Conservation (phyloP, 192 early-diverging fungal species). For the Coemansia pectinata region DNA sequence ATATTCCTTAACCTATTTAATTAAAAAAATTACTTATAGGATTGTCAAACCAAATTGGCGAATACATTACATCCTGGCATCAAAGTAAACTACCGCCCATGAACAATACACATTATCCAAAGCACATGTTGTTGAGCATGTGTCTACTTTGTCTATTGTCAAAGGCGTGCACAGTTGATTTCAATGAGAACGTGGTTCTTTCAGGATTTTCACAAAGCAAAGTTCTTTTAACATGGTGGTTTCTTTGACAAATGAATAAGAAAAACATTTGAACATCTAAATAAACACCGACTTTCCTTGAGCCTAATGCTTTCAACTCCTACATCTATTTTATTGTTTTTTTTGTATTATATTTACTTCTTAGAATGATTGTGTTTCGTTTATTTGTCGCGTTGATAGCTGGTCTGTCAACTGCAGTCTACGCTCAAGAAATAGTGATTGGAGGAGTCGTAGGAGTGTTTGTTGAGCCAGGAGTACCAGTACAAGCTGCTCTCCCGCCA, state of each 20-base stretch:
- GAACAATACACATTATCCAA: background rate
- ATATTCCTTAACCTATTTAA: background rate
- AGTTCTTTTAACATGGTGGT: background rate
- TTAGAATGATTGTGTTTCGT: background rate
- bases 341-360: background rate
- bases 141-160: background rate
- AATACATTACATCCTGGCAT: background rate
- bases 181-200: background rate
- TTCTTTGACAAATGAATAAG: background rate
- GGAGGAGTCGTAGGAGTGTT: background rate
- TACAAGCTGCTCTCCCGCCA: no score
- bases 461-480: background rate
- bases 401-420: conserved; percentile 19
- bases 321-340: background rate
- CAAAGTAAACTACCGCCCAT: background rate
- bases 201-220: background rate
- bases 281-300: background rate
- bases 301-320: background rate
- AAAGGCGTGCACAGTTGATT: background rate
- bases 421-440: background rate
- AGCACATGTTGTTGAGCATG: background rate
- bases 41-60: background rate
- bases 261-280: background rate
- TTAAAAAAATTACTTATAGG: background rate
- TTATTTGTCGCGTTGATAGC: conserved; percentile 16